Evolutionary conservation across 371 early-diverging fungal genomes (phyloP).

Genomic region (Rhizopus delemar): DNA sequence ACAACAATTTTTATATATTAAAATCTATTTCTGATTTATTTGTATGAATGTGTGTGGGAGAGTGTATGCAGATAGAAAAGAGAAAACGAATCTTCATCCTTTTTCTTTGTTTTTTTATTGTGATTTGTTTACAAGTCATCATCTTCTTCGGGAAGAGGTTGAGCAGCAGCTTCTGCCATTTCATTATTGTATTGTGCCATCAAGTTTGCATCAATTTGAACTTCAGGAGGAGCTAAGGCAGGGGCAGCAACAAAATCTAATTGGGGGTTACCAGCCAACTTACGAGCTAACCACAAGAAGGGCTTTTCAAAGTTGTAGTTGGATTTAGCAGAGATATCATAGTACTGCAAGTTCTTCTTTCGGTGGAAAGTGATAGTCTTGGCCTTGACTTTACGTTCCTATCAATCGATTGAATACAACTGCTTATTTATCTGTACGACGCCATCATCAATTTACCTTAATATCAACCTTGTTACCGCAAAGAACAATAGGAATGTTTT

Average conservation of each 20-base stretch:
- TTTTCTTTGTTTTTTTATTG: background rate
- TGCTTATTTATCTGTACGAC: background rate
- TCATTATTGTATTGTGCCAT: conserved; percentile 82
- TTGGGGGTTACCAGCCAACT: conserved; percentile 92
- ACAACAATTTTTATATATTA: background rate
- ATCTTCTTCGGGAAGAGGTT: conserved; percentile 91
- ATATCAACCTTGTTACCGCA: conserved; percentile 99
- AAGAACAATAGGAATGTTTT: conserved; percentile 99
- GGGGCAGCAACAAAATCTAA: conserved; percentile 98
- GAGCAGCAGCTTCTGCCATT: conserved; percentile 72
- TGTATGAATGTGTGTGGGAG: background rate
- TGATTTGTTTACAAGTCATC: conserved; percentile 59
- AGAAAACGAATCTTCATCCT: background rate
- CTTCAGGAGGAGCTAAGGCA: conserved; percentile 97
- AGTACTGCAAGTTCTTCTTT: conserved; percentile 99
- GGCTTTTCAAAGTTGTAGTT: conserved; percentile 99
- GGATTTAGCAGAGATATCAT: conserved; percentile 99
- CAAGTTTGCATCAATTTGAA: conserved; percentile 77
- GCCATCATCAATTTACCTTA: conserved; percentile 52
- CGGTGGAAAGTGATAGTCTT: conserved; percentile 99
- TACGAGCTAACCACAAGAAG: conserved; percentile 99
- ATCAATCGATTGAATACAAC: background rate
- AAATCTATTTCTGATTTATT: too few species aligned
- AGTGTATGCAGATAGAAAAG: background rate
- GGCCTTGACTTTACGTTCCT: conserved; percentile 99